These are phyloP conservation scores for Ganoderma sinense DNA, from an alignment of 1,284 basidiomycete species.

Conservation along the genomic window DNA sequence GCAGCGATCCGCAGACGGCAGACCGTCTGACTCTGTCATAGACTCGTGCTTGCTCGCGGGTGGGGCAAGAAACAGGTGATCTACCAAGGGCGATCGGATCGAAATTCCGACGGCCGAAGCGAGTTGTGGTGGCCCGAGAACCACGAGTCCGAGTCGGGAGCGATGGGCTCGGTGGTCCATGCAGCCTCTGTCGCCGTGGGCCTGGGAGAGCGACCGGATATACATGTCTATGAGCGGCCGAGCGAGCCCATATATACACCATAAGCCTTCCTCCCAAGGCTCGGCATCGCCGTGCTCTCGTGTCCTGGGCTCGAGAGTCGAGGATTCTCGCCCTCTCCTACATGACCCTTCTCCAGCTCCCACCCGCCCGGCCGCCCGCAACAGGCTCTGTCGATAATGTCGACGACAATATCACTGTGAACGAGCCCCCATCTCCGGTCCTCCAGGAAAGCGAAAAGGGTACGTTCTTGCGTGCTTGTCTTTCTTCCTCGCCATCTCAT, in stretches of 20 bases:
- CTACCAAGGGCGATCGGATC: neutral
- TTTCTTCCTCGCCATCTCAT: neutral
- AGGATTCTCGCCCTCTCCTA: neutral
- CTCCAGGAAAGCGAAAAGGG: neutral
- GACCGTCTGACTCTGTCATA: neutral
- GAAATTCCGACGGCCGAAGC: conserved; percentile 4
- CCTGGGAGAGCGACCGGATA: neutral
- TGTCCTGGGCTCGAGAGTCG: neutral
- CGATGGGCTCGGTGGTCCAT: neutral
- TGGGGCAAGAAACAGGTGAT: neutral
- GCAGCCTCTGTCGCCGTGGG: neutral
- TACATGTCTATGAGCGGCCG: neutral
- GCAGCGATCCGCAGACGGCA: neutral
- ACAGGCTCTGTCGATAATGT: neutral
- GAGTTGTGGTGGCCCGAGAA: neutral
- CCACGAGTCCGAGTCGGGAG: no score
- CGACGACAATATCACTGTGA: neutral
- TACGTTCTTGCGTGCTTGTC: neutral
- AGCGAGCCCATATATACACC: neutral
- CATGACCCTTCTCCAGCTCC: neutral
- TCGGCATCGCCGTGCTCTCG: neutral
- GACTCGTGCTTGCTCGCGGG: neutral
- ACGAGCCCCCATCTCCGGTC: neutral
- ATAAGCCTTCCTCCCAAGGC: neutral
- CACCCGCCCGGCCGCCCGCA: neutral